Base-by-base conservation (phyloP, 1,284 basidiomycete genomes). In the Irpex sp. region DNA sequence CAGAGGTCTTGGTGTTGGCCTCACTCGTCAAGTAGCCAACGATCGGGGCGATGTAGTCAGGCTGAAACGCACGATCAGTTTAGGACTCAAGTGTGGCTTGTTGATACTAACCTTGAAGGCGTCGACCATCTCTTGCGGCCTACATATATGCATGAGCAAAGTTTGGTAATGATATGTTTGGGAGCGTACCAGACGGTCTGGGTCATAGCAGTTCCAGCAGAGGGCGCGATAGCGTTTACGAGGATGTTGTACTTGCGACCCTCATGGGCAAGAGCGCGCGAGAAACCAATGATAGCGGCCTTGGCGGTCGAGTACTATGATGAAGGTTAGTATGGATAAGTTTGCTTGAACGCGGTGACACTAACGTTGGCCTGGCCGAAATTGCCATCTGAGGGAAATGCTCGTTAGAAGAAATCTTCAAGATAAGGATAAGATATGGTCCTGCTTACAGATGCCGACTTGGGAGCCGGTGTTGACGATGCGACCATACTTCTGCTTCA, bases 401-500 rank as follows among this genome's bases (percentile, higher is more conserved):
- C 17, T 35, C 59, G 37, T 26, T 9, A 65, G 69, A 46, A 68
- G 17, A 33, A 57, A 35, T 9, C 3, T 17, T 8, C 8, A 64
- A n/a, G 8, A 33, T 19, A 33, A 46, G 17, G 8, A 33, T 19
- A 35, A 47, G 36, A 31, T 8, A 58, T 17, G 17, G 33, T 43
- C 26, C 11, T 8, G 81, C 91, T 73, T 70, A 94, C 91, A 95
- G 64, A 98, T 89, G 66, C 96, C 97, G 61, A 96, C 94, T 74
- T 92, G 89, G 4, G 96, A 98, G 63, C 90, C 88, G 33, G 96
- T 98, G 60, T 94, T 97, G 63, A 99, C 84, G 72, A 99, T 97
- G 63, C 97, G 89, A 37, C 97, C 97, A 74, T 92, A 98, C 78
- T 95, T 96, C 75, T 99, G 97, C 79, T 97, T 92, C 77, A 93